Evolutionary conservation across 2,329 filamentous ascomycete genomes (phyloP).

Genomic region (Didymella keratinophila): DNA sequence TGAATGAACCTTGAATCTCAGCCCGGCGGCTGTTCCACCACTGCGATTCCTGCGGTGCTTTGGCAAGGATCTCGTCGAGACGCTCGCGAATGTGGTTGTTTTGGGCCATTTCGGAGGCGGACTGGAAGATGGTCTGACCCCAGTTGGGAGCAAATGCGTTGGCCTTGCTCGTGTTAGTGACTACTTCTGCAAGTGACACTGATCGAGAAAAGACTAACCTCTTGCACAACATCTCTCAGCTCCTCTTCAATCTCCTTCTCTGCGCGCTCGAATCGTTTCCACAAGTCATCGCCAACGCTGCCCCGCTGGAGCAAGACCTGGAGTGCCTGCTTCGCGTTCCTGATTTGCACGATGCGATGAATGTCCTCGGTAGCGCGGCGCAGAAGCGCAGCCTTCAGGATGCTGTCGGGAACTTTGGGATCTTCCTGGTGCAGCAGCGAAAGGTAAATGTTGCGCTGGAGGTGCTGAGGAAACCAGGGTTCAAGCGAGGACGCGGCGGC

Average conservation of each 20-base stretch:
- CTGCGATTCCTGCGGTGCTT: constrained; percentile 76
- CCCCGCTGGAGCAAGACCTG: constrained; percentile 84
- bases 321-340: constrained; percentile 87
- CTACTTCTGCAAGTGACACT: background rate
- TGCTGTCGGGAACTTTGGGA: constrained; percentile 76
- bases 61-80: constrained; percentile 76
- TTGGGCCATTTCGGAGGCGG: constrained; percentile 92
- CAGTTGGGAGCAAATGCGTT: constrained; percentile 88
- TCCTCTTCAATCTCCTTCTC: constrained; percentile 99
- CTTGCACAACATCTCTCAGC: constrained; percentile 88
- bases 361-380: constrained; percentile 93
- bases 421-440: constrained; percentile 85
- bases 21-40: constrained; percentile 91
- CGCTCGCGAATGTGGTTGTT: constrained; percentile 79
- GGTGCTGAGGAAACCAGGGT: constrained; percentile 91
- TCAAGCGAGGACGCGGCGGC: constrained; percentile 80
- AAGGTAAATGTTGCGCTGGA: constrained; percentile 93
- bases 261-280: constrained; percentile 88
- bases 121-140: constrained; percentile 96
- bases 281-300: constrained; percentile 94
- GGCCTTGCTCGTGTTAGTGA: constrained; percentile 65
- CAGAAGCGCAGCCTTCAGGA: constrained; percentile 87
- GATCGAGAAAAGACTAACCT: constrained; percentile 66
- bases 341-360: constrained; percentile 85
- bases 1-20: constrained; percentile 76